These are phyloP conservation scores for Panellus pusillus DNA, from an alignment of 768 basidiomycete genomes.

Conservation along the genomic window DNA sequence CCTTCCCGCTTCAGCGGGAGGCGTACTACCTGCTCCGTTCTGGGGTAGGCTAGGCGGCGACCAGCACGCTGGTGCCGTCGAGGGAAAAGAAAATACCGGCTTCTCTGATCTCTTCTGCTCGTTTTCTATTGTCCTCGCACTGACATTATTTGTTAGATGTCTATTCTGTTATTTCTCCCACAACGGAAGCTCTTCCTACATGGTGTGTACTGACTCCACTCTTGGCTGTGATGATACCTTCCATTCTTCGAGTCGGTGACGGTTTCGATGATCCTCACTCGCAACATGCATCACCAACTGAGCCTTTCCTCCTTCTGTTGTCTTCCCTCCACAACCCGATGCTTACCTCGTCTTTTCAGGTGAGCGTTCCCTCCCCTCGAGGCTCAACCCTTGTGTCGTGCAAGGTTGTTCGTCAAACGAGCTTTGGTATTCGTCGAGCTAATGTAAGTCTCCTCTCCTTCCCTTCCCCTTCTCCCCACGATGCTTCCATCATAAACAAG, in stretches of 20 bases:
- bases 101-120: conserved; percentile 15
- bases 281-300: conserved; percentile 78
- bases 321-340: conserved; percentile 10
- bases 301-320: conserved; percentile 30
- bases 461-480: conserved; percentile 34
- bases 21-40: conserved; percentile 45
- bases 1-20: conserved; percentile 36
- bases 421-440: background rate
- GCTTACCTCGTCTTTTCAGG: conserved; percentile 7
- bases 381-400: conserved; percentile 11
- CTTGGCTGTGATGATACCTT: conserved; percentile 15
- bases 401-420: background rate
- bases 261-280: conserved; percentile 70
- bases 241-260: conserved; percentile 68
- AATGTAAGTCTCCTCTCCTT: background rate
- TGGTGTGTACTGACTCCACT: conserved; percentile 2
- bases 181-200: too few relatives aligned
- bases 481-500: conserved; percentile 61
- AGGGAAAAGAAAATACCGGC: conserved; percentile 21
- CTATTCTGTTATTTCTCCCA: too few relatives aligned
- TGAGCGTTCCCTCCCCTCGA: conserved; percentile 11
- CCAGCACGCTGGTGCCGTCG: conserved; percentile 1
- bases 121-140: too few relatives aligned
- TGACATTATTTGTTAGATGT: too few relatives aligned
- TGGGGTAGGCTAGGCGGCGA: conserved; percentile 36